Conservation (phyloP, 805 yeast species). For the Candida broadrunensis region DNA sequence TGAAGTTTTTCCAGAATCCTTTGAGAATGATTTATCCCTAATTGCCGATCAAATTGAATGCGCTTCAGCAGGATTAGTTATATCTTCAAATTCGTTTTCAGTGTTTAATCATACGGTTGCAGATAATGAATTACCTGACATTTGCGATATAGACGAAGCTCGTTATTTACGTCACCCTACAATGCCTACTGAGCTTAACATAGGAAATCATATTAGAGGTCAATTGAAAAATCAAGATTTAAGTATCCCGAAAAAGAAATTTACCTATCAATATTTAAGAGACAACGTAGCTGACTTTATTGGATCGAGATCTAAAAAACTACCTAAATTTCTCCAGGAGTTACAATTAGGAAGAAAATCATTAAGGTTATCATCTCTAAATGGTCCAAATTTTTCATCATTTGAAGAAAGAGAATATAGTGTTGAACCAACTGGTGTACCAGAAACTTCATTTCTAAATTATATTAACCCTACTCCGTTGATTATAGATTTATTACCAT, state of each 20-base stretch:
- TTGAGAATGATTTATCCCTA: conserved; percentile 1
- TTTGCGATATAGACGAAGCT: conserved; percentile 30
- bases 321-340: conserved; percentile 28
- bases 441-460: conserved; percentile 31
- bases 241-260: conserved; percentile 1
- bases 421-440: conserved; percentile 24
- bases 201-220: conserved; percentile 19
- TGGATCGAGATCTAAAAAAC: conserved; percentile 32
- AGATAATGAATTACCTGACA: conserved; percentile 34
- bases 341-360: conserved; percentile 14
- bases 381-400: too few relatives aligned
- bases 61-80: conserved; percentile 26
- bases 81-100: conserved; percentile 22
- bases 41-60: conserved; percentile 16
- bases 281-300: conserved; percentile 17
- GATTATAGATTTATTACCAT: conserved; percentile 29
- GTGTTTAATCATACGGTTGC: conserved; percentile 20
- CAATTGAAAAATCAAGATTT: background rate
- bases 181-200: conserved; percentile 38
- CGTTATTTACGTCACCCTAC: conserved; percentile 22
- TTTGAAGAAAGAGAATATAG: conserved; percentile 4
- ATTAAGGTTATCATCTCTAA: background rate
- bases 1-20: background rate
- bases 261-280: conserved; percentile 10
- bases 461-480: conserved; percentile 22